phyloP scores from a whole-genome alignment of 306 rosid genomes.

The Castanopsis chinensis region DNA sequence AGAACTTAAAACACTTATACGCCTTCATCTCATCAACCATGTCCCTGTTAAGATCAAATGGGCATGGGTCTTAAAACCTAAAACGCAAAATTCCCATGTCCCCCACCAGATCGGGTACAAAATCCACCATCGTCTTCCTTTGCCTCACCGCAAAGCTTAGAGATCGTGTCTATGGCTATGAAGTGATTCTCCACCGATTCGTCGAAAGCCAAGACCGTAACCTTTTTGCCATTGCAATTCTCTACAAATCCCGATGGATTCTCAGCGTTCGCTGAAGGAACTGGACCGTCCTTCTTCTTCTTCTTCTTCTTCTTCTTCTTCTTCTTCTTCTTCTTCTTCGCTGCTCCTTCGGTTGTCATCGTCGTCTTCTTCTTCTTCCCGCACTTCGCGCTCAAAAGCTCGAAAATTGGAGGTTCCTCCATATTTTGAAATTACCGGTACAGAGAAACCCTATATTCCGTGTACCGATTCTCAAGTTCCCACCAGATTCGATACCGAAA shows the following conservation, averaged over 20 bases:
- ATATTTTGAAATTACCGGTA: neutral
- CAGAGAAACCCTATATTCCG: too few species aligned
- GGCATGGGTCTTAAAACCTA: too few species aligned
- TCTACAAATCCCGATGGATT: neutral
- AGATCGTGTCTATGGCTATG: conserved; percentile 45
- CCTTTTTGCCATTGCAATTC: conserved; percentile 12
- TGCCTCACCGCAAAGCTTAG: conserved; percentile 58
- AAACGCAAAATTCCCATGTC: too few species aligned
- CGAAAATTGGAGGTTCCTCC: conserved; percentile 20
- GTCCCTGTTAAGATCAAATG: too few species aligned
- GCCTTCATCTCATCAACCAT: too few species aligned
- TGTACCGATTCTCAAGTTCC: too few species aligned
- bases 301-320: too few species aligned
- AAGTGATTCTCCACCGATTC: conserved; percentile 64
- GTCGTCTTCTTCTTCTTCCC: conserved; percentile 20
- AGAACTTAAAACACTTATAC: too few species aligned
- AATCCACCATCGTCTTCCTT: conserved; percentile 11
- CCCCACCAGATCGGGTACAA: too few species aligned
- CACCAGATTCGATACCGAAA: too few species aligned
- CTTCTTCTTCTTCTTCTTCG: conserved; percentile 11
- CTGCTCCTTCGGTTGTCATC: conserved; percentile 1
- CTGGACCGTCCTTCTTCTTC: neutral
- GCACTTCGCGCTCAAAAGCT: conserved; percentile 9
- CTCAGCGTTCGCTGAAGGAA: neutral
- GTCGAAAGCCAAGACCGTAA: conserved; percentile 53